Percentiles rank a stretch among this genome's conserved stretches.
Evolutionary conservation across 2,329 filamentous ascomycete species (phyloP).

Genomic region (Hypoxylon sp.): DNA sequence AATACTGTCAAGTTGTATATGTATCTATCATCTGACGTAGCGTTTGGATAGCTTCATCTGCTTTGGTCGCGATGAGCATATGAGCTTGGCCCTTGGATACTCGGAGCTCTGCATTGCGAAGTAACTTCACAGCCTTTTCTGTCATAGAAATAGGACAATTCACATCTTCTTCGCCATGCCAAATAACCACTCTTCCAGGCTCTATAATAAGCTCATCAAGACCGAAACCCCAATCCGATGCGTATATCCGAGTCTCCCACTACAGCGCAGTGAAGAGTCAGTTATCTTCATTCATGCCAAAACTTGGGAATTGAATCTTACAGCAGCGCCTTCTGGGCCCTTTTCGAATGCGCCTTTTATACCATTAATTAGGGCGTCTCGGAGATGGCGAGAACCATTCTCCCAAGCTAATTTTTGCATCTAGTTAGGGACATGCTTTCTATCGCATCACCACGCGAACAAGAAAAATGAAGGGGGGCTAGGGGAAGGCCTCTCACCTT

Average conservation of each 20-base stretch:
- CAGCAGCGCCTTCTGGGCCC: slow-evolving; percentile 13
- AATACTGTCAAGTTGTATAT: slow-evolving; percentile 1
- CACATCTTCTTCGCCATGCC: slow-evolving; percentile 46
- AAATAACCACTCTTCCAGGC: slow-evolving; percentile 41
- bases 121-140: slow-evolving; percentile 39
- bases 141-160: slow-evolving; percentile 49
- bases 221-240: slow-evolving; percentile 47
- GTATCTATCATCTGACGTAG: slow-evolving; percentile 42
- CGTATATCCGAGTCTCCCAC: slow-evolving; percentile 30
- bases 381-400: neutral
- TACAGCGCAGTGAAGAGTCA: slow-evolving; percentile 4
- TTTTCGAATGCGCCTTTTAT: slow-evolving; percentile 17
- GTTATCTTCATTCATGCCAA: neutral
- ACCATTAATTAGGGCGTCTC: neutral
- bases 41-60: slow-evolving; percentile 42
- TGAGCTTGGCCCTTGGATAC: slow-evolving; percentile 43
- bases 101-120: slow-evolving; percentile 40
- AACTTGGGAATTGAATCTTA: slow-evolving; percentile 5
- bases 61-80: slow-evolving; percentile 31
- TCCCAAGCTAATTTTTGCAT: slow-evolving; percentile 10
- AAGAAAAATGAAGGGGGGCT: too few relatives aligned
- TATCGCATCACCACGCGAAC: neutral
- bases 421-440: neutral
- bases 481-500: slow-evolving; percentile 9
- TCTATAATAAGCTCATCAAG: slow-evolving; percentile 40